phyloP scores from a whole-genome alignment of 805 yeast species.

The Phaffomyces opuntiae region DNA sequence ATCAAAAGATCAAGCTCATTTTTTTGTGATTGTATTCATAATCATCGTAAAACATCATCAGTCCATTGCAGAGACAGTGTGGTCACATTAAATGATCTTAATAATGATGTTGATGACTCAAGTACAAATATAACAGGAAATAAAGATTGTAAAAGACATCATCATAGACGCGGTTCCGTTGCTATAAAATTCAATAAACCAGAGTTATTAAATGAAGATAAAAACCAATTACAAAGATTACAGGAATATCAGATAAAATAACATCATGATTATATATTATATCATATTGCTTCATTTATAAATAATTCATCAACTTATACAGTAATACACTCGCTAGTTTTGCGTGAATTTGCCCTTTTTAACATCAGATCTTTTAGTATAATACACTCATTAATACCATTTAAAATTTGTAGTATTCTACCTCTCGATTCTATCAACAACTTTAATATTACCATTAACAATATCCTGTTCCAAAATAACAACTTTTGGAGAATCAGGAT shows the following conservation, averaged over 20 bases:
- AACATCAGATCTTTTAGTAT: background rate
- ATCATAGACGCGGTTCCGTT: slow-evolving; percentile 24
- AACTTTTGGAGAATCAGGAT: slow-evolving; percentile 2
- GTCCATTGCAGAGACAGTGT: slow-evolving; percentile 2
- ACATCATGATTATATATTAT: no score
- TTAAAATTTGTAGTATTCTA: background rate
- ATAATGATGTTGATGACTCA: background rate
- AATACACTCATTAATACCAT: background rate
- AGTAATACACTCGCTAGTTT: no score
- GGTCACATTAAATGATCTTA: background rate
- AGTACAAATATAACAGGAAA: background rate
- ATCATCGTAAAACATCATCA: background rate
- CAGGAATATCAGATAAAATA: no score
- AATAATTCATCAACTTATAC: no score
- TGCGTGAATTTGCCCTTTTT: no score
- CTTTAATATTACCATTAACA: slow-evolving; percentile 8
- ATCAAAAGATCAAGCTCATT: slow-evolving; percentile 1
- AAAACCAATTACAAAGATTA: no score
- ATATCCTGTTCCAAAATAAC: slow-evolving; percentile 8
- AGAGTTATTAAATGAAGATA: slow-evolving; percentile 1
- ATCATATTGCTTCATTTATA: no score
- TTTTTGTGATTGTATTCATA: slow-evolving; percentile 3
- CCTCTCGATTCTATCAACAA: slow-evolving; percentile 12
- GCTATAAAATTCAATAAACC: slow-evolving; percentile 18
- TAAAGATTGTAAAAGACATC: slow-evolving; percentile 14